Conservation (phyloP, 2,329 filamentous ascomycete species). For the Stagonosporopsis tanaceti region DNA sequence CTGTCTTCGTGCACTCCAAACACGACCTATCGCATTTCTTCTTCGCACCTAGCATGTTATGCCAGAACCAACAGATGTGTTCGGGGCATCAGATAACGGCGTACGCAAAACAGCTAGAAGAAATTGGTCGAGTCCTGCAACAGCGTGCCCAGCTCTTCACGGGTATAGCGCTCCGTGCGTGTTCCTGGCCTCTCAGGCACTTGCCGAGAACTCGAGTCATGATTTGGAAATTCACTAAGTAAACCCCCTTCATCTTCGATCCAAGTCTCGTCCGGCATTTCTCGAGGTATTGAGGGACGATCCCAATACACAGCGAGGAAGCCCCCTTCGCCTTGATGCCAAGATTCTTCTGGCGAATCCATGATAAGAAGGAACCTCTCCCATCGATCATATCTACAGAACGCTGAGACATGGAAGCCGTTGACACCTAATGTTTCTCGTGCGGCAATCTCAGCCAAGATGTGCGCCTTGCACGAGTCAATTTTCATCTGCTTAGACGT, state of each 20-base stretch:
- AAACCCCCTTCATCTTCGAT: no score
- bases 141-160: slow-evolving; percentile 11
- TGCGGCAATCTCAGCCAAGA: slow-evolving; percentile 19
- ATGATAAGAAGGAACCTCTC: slow-evolving; percentile 17
- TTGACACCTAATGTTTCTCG: slow-evolving; percentile 4
- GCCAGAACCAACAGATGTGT: not conserved
- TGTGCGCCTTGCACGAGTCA: slow-evolving; percentile 18
- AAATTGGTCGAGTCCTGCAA: slow-evolving; percentile 13
- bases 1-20: no score
- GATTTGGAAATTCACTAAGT: no score
- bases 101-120: slow-evolving; percentile 9
- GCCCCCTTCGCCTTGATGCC: slow-evolving; percentile 18
- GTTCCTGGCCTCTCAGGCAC: slow-evolving; percentile 4
- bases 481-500: slow-evolving; percentile 16
- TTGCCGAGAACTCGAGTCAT: not conserved
- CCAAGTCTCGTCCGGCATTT: no score
- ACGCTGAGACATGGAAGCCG: slow-evolving; percentile 13
- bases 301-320: slow-evolving; percentile 26
- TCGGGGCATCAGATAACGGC: not conserved
- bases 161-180: slow-evolving; percentile 15
- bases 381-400: slow-evolving; percentile 11
- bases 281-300: not conserved
- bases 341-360: slow-evolving; percentile 15
- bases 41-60: not conserved
- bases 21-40: not conserved